These are phyloP conservation scores for Coprinellus aureogranulatus DNA, from an alignment of 768 basidiomycete species.

Conservation along the genomic window DNA sequence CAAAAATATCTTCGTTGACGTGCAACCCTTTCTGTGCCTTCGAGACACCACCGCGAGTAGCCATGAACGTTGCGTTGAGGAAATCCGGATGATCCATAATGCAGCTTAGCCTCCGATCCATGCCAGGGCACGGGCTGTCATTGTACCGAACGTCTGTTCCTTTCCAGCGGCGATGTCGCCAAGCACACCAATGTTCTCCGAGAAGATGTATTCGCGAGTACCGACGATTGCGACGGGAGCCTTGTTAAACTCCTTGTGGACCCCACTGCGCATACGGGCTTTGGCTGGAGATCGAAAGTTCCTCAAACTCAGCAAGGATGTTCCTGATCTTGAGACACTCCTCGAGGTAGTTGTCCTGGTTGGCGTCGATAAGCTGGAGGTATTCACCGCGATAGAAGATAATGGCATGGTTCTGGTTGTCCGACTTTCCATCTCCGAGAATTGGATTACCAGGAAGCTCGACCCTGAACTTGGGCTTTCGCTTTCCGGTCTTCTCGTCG, in stretches of 20 bases:
- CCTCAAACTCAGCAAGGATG: conserved; percentile 95
- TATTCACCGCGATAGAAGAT: conserved; percentile 99
- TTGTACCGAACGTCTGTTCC: conserved; percentile 99
- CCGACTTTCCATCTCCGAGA: conserved; percentile 97
- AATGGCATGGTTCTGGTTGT: conserved; percentile 99
- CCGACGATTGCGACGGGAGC: conserved; percentile 96
- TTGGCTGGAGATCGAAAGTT: conserved; percentile 85
- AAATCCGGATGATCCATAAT: conserved; percentile 99
- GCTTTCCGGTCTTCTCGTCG: conserved; percentile 80
- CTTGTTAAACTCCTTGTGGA: conserved; percentile 86
- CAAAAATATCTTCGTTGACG: conserved; percentile 99
- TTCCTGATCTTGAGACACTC: conserved; percentile 99
- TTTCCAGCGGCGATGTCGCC: conserved; percentile 99
- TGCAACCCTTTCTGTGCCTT: conserved; percentile 99
- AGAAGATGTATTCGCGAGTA: conserved; percentile 99
- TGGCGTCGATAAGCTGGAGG: conserved; percentile 97
- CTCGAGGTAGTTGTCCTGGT: conserved; percentile 99
- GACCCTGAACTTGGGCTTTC: conserved; percentile 95
- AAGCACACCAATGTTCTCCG: conserved; percentile 98
- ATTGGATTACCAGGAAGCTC: conserved; percentile 99
- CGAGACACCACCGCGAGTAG: conserved; percentile 95
- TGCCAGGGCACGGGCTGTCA: conserved; percentile 90
- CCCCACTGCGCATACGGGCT: conserved; percentile 96
- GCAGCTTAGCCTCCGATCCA: conserved; percentile 98
- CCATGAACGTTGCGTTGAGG: conserved; percentile 97